Percentiles rank a stretch among this genome's conserved stretches.
Evolutionary conservation across 306 rosid species (phyloP).

Genomic region (Chamaecrista fasciculata): DNA sequence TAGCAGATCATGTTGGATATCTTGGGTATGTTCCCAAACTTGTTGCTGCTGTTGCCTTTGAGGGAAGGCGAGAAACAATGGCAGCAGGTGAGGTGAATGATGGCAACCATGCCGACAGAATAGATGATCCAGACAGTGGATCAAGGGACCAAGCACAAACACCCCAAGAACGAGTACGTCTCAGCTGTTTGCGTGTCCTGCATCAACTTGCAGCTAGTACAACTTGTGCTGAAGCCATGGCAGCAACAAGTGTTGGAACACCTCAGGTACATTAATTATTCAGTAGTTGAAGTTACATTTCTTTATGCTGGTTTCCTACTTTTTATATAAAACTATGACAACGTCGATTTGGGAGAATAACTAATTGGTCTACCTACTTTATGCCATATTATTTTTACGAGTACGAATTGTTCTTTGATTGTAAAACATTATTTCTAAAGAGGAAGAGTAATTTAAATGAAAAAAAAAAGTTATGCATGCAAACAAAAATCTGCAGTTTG

Average conservation of each 20-base stretch:
- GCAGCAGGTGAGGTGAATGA: slow-evolving; percentile 64
- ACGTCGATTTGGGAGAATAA: not conserved
- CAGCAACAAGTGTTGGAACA: slow-evolving; percentile 95
- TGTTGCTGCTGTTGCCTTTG: slow-evolving; percentile 95
- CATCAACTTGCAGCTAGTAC: slow-evolving; percentile 99
- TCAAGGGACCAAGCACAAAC: slow-evolving; percentile 72
- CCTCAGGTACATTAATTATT: slow-evolving; percentile 71
- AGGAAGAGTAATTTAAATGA: not conserved
- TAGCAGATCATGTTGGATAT: slow-evolving; percentile 98
- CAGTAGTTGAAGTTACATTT: not conserved
- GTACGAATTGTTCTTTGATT: slow-evolving; percentile 2
- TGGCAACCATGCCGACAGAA: slow-evolving; percentile 52
- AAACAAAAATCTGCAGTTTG: not conserved
- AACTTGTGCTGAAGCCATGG: slow-evolving; percentile 99
- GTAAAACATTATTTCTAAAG: not conserved
- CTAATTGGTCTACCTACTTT: slow-evolving; percentile 3
- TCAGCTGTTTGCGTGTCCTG: slow-evolving; percentile 93
- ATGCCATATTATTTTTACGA: slow-evolving; percentile 4
- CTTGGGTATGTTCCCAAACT: slow-evolving; percentile 99
- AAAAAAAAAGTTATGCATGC: not conserved
- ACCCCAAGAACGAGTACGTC: slow-evolving; percentile 95
- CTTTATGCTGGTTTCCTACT: slow-evolving; percentile 13
- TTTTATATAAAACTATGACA: slow-evolving; percentile 1
- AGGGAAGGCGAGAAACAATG: slow-evolving; percentile 96
- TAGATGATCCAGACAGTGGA: slow-evolving; percentile 51